Percentiles rank a stretch among this genome's conserved stretches.
Evolutionary conservation across 1,284 basidiomycete species (phyloP).

Genomic region (Tausonia pullulans): DNA sequence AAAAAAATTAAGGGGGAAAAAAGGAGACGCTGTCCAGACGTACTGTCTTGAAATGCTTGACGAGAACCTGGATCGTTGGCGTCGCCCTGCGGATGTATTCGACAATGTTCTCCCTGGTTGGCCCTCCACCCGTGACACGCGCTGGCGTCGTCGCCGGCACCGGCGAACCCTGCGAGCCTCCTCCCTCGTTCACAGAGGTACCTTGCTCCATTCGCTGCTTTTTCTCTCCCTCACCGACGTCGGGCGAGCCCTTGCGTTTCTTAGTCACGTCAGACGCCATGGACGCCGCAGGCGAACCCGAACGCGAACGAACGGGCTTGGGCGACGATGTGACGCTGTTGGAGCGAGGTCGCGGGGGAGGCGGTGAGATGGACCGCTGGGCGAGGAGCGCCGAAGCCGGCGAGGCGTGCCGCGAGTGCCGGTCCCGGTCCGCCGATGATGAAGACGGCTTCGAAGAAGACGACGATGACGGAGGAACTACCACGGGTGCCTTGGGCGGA

Average conservation of each 20-base stretch:
- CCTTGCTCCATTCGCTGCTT: slow-evolving; percentile 2
- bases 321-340: slow-evolving; percentile 19
- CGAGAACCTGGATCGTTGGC: slow-evolving; percentile 55
- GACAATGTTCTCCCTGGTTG: slow-evolving; percentile 46
- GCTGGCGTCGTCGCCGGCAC: slow-evolving; percentile 28
- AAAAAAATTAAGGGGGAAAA: neutral
- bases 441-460: slow-evolving; percentile 18
- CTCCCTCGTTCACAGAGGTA: slow-evolving; percentile 20
- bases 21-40: neutral
- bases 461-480: slow-evolving; percentile 3
- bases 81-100: slow-evolving; percentile 53
- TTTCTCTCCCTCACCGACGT: neutral
- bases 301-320: slow-evolving; percentile 3
- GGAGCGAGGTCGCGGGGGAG: slow-evolving; percentile 18
- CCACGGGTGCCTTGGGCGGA: neutral
- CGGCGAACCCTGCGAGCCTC: slow-evolving; percentile 29
- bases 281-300: slow-evolving; percentile 1
- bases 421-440: slow-evolving; percentile 27
- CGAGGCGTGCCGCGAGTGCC: slow-evolving; percentile 30
- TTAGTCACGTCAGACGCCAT: slow-evolving; percentile 6
- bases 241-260: slow-evolving; percentile 13
- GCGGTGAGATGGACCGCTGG: slow-evolving; percentile 67
- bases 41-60: slow-evolving; percentile 51
- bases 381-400: slow-evolving; percentile 61
- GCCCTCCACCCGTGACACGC: slow-evolving; percentile 37